phyloP scores from a whole-genome alignment of 2,329 filamentous ascomycete genomes.

The Zymoseptoria crescenta region DNA sequence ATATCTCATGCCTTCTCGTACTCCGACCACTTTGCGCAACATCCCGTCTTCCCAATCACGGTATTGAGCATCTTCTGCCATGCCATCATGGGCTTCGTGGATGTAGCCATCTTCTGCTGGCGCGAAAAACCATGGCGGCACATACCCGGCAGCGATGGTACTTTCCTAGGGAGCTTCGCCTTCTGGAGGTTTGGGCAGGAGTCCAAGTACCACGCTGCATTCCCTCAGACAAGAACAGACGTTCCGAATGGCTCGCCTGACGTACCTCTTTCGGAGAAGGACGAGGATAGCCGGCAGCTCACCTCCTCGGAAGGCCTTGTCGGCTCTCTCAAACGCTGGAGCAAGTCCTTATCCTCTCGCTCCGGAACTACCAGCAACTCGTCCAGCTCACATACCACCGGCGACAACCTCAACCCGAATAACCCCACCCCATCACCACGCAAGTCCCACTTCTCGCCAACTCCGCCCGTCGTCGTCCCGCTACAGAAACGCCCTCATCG shows the following conservation, averaged over 20 bases:
- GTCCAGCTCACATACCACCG: background rate
- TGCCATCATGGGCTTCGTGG: slow-evolving; percentile 58
- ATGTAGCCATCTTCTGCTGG: slow-evolving; percentile 59
- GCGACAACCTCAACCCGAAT: background rate
- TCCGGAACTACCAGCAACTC: background rate
- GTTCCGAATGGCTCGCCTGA: background rate
- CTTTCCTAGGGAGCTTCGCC: slow-evolving; percentile 33
- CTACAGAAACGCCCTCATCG: slow-evolving; percentile 11
- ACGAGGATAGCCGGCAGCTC: background rate
- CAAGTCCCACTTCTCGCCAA: background rate
- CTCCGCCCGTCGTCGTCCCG: background rate
- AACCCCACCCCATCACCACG: background rate
- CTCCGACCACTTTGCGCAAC: slow-evolving; percentile 42
- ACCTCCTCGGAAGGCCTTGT: background rate
- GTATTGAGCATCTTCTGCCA: slow-evolving; percentile 51
- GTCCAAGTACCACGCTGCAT: background rate
- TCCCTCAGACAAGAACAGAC: background rate
- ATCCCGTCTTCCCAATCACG: slow-evolving; percentile 51
- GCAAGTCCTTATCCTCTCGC: background rate
- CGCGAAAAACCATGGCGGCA: slow-evolving; percentile 66
- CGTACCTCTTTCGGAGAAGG: background rate
- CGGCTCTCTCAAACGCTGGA: background rate
- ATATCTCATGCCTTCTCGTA: slow-evolving; percentile 55
- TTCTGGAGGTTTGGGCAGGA: slow-evolving; percentile 22
- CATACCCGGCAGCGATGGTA: slow-evolving; percentile 39